These are phyloP conservation scores for cucumber (Cucumis sativus) DNA, from an alignment of 306 rosid genomes.

Conservation along the genomic window Cucumber_9930_V3 NC_026660.2:8511501-8512000, in stretches of 20 bases:
- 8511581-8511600: constrained; percentile 47
- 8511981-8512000: constrained; percentile 27
- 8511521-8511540: neutral
- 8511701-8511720: too few species aligned
- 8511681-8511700: too few species aligned
- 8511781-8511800: constrained; percentile 35
- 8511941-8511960: too few species aligned
- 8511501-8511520: neutral
- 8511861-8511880: constrained; percentile 60
- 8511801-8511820: constrained; percentile 33
- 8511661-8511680: too few species aligned
- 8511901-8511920: too few species aligned
- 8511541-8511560: constrained; percentile 15
- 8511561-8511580: constrained; percentile 43
- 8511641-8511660: too few species aligned
- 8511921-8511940: too few species aligned
- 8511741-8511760: constrained; percentile 25
- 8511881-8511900: constrained; percentile 19
- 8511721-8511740: too few species aligned
- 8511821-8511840: constrained; percentile 47
- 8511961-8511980: too few species aligned
- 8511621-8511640: constrained; percentile 32
- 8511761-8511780: constrained; percentile 35
- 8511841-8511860: constrained; percentile 60
- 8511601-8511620: constrained; percentile 37